Evolutionary conservation across 2,329 filamentous ascomycete genomes (phyloP), one percentile per base, ranked within the genome.

Genomic region (Aspergillaceae sp.): DNA sequence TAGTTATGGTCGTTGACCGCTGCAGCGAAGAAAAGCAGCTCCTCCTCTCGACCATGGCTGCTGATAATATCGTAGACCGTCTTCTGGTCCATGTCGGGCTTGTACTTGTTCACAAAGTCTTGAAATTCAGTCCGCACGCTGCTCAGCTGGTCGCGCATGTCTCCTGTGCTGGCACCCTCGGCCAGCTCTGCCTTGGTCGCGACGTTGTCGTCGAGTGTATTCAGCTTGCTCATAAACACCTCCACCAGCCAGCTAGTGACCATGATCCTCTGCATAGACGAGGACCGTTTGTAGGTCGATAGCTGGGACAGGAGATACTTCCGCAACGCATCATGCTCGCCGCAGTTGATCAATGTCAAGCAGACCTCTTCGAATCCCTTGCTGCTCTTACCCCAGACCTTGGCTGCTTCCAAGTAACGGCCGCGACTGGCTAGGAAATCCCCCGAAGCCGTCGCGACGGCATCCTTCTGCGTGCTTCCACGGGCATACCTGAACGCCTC

Each of bases 321-420:
- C 41, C 91, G 81, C 53, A 98, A 69, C 1, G 92, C 91, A 70
- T 97, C 91, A 47, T 88, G 84, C 65, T 97, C 88, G 35, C 83
- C 83, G 52, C 86, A 84, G 66, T 97, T 90, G 54, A 98, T 90
- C 59, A 98, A 86, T 1, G 82, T 83, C 33, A 98, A 74, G 26
- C 90, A 90, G 40, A 98, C 91, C 62, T 98, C 89, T 63, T 98
- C 92, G 55, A 98, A 98, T 0, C 88, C 83, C 70, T 97, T 97
- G 63, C 87, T 96, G 68, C 92, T 97, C 65, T 88, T 88, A 8
- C 92, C 92, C 64, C 95, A 96, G 2, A 97, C 81, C 7, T 81
- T 79, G 1, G 94, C 92, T 36, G 92, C 92, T 63, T 98, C 89
- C 44, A 81, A 70, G 64, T 83, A 97, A 44, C 86, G 82, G 3